These are phyloP conservation scores for Penicillium crystallinum DNA, from an alignment of 495 filamentous ascomycete genomes.

Conservation along the genomic window DNA sequence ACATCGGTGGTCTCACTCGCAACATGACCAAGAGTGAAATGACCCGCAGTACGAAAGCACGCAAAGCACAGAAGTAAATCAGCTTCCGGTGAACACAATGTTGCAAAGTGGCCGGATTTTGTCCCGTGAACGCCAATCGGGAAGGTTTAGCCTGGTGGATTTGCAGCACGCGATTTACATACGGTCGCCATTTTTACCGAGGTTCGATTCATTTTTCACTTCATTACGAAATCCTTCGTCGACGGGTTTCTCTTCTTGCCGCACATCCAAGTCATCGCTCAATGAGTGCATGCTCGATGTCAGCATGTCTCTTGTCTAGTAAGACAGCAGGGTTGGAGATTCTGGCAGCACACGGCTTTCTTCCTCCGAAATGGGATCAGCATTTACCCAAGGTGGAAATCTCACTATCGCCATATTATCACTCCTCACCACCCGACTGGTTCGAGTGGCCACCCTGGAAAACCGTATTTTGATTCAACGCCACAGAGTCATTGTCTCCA, in stretches of 20 bases:
- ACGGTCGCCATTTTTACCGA: neutral
- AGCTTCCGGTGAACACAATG: neutral
- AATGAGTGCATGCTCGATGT: neutral
- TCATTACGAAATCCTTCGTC: neutral
- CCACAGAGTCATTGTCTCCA: constrained; percentile 16
- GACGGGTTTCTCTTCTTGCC: neutral
- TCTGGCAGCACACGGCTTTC: neutral
- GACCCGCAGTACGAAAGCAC: constrained; percentile 40
- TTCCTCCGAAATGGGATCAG: constrained; percentile 1
- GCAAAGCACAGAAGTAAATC: constrained; percentile 42
- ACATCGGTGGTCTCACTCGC: constrained; percentile 53
- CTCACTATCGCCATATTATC: constrained; percentile 13
- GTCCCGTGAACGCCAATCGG: constrained; percentile 4
- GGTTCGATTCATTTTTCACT: constrained; percentile 1
- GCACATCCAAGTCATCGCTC: constrained; percentile 1
- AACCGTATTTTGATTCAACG: neutral
- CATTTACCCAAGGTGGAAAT: neutral
- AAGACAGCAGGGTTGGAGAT: neutral
- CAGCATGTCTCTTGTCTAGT: constrained; percentile 2
- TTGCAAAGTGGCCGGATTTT: constrained; percentile 3
- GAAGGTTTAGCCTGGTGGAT: neutral
- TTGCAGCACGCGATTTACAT: constrained; percentile 1
- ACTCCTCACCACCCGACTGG: constrained; percentile 21
- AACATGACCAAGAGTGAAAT: constrained; percentile 50
- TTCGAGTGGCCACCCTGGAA: constrained; percentile 15